A percentile compares a stretch with the other conserved stretches of the same genome.
Evolutionary conservation across 108 stramenopile genomes (phyloP).

Genomic region (Cyclotella choctawhatcheeana): DNA sequence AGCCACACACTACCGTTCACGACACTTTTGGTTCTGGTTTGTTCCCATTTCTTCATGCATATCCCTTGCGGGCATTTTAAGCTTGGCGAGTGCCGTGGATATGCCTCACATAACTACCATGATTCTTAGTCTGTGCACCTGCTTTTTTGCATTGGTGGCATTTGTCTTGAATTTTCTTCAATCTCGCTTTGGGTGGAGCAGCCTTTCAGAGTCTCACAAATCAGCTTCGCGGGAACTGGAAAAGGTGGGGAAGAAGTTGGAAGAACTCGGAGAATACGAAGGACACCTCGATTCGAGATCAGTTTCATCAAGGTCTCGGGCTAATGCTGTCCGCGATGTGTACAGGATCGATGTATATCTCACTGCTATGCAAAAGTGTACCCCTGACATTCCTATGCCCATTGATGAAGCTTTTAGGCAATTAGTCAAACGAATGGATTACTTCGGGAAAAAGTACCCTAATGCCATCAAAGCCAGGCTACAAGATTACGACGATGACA

Average conservation of each 20-base stretch:
- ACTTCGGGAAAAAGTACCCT: constrained; percentile 35
- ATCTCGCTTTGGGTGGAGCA: constrained; percentile 32
- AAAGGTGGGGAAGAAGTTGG: constrained; percentile 28
- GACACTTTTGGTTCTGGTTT: constrained; percentile 46
- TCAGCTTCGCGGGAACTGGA: constrained; percentile 27
- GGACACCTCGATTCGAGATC: constrained; percentile 14
- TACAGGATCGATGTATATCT: constrained; percentile 38
- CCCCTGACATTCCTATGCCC: constrained; percentile 25
- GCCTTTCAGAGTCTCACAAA: constrained; percentile 28
- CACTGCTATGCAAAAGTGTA: constrained; percentile 37
- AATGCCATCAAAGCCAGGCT: constrained; percentile 29
- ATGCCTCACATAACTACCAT: constrained; percentile 2
- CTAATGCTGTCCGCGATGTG: constrained; percentile 30
- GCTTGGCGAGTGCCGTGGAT: constrained; percentile 30
- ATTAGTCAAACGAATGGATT: constrained; percentile 13
- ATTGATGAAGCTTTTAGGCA: constrained; percentile 25
- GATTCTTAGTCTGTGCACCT: constrained; percentile 16
- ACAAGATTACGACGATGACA: constrained; percentile 13
- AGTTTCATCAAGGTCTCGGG: constrained; percentile 25
- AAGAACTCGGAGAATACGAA: constrained; percentile 22
- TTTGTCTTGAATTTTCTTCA: constrained; percentile 35
- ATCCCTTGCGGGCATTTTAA: constrained; percentile 21
- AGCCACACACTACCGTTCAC: constrained; percentile 39
- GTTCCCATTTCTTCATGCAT: constrained; percentile 38
- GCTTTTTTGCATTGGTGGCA: constrained; percentile 21